Evolutionary conservation across 2,329 filamentous ascomycete genomes (phyloP).

Genomic region (Pseudogymnoascus sp.): DNA sequence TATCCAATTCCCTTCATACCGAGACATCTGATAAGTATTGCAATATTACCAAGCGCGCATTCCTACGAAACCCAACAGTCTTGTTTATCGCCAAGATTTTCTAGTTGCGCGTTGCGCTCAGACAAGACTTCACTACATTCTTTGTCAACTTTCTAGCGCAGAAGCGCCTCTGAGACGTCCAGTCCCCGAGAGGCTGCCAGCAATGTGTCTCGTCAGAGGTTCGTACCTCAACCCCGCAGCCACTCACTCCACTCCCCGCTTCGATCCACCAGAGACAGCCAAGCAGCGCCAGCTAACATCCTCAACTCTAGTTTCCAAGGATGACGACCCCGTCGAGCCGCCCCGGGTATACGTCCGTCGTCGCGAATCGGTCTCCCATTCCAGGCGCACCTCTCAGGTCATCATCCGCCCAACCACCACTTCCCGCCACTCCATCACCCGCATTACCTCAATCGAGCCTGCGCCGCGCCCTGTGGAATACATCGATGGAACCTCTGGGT

Average conservation of each 20-base stretch:
- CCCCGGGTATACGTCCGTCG: neutral
- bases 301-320: neutral
- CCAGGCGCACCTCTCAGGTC: neutral
- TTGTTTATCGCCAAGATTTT: neutral
- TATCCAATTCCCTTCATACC: neutral
- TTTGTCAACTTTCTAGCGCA: conserved; percentile 3
- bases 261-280: neutral
- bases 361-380: conserved; percentile 1
- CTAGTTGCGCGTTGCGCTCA: neutral
- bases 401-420: neutral
- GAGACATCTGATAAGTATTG: neutral
- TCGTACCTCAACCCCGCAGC: conserved; percentile 4
- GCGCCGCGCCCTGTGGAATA: neutral
- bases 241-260: conserved; percentile 7
- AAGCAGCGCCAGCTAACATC: neutral
- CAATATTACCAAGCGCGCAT: neutral
- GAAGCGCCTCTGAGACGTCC: neutral
- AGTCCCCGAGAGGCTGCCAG: neutral
- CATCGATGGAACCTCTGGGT: neutral
- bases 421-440: neutral
- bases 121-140: neutral
- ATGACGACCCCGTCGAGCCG: neutral
- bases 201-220: conserved; percentile 8
- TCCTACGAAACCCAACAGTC: neutral
- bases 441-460: neutral